These are phyloP conservation scores for Ustilago hordei DNA, from an alignment of 1,284 basidiomycete genomes.

Conservation along the genomic window DNA sequence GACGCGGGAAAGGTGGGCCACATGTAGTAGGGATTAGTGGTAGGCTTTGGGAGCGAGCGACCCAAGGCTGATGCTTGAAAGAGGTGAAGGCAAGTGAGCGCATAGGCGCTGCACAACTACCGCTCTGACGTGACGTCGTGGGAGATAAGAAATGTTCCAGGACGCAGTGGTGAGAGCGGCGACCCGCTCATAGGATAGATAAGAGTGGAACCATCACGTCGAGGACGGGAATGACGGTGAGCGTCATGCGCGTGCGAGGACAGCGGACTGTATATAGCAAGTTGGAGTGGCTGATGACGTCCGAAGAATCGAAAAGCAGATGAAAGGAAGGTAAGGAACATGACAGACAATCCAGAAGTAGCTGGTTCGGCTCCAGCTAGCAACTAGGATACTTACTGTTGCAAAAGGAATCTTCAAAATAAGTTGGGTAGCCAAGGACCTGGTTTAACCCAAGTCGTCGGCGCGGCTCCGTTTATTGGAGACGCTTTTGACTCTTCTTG, in stretches of 20 bases:
- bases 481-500: conserved; percentile 27
- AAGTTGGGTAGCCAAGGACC: conserved; percentile 11
- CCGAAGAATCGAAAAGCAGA: background rate
- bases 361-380: conserved; percentile 1
- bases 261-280: conserved; percentile 29
- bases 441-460: conserved; percentile 42
- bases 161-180: conserved; percentile 17
- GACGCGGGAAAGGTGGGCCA: background rate
- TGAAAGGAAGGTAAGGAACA: conserved; percentile 18
- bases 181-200: conserved; percentile 35
- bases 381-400: conserved; percentile 41
- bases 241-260: conserved; percentile 35
- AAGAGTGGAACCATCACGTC: conserved; percentile 22
- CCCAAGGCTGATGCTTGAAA: conserved; percentile 9
- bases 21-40: background rate
- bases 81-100: conserved; percentile 18
- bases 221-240: conserved; percentile 30
- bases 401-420: conserved; percentile 44
- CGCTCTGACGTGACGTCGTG: conserved; percentile 5
- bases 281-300: conserved; percentile 31
- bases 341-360: conserved; percentile 3
- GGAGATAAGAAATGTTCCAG: background rate
- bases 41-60: conserved; percentile 1
- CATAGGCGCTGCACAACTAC: conserved; percentile 12
- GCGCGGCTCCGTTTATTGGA: conserved; percentile 32